These are phyloP conservation scores for Pseudovirgaria hyperparasitica DNA, from an alignment of 2,329 filamentous ascomycete genomes.

Conservation along the genomic window DNA sequence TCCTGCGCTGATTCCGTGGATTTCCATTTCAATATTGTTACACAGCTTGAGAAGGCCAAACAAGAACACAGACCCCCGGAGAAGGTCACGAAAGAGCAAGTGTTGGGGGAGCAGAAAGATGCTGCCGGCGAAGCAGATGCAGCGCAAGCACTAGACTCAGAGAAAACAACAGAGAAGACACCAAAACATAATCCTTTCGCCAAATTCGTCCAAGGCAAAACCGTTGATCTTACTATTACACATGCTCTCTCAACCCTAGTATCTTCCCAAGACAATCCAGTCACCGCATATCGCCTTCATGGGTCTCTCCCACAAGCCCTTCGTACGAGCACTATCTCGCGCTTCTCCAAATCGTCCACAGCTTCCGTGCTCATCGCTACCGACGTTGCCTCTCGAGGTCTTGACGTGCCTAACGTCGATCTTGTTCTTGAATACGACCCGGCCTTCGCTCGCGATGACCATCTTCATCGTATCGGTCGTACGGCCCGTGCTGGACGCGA, in stretches of 20 bases:
- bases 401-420: conserved; percentile 91
- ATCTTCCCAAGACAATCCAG: conserved; percentile 61
- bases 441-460: conserved; percentile 83
- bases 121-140: conserved; percentile 9
- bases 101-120: conserved; percentile 8
- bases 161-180: conserved; percentile 27
- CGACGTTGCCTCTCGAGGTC: conserved; percentile 87
- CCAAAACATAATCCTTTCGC: conserved; percentile 24
- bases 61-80: conserved; percentile 11
- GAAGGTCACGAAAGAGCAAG: conserved; percentile 15
- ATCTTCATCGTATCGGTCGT: conserved; percentile 86
- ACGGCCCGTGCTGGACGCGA: conserved; percentile 86
- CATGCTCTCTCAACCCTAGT: conserved; percentile 59
- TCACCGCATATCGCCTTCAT: conserved; percentile 78
- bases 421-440: conserved; percentile 94
- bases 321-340: conserved; percentile 71
- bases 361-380: conserved; percentile 83
- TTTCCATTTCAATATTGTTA: conserved; percentile 84
- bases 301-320: conserved; percentile 81
- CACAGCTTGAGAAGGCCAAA: conserved; percentile 22
- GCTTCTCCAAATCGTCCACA: conserved; percentile 61
- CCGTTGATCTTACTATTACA: conserved; percentile 37
- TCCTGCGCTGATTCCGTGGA: conserved; percentile 95
- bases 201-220: too few species aligned
- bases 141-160: conserved; percentile 7